These are phyloP conservation scores for Neurospora sp. DNA, from an alignment of 495 filamentous ascomycete species.

Conservation along the genomic window DNA sequence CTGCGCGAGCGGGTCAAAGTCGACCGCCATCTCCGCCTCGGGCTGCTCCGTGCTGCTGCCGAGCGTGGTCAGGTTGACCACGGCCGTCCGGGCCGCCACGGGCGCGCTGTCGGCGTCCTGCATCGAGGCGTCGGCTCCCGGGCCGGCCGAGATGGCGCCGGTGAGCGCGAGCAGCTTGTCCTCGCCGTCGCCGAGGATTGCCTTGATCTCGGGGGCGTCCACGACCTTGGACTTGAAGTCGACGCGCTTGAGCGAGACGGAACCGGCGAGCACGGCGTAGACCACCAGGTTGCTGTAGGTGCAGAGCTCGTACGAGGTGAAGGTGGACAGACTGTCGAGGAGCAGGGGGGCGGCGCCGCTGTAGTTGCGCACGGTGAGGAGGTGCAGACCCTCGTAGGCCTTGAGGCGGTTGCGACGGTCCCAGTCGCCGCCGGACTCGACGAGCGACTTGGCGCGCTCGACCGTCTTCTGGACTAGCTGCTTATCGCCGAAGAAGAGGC, in stretches of 20 bases:
- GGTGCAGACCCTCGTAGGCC: conserved; percentile 91
- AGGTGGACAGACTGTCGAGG: conserved; percentile 94
- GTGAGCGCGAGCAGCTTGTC: conserved; percentile 73
- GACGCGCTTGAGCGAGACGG: conserved; percentile 86
- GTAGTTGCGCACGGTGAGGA: conserved; percentile 86
- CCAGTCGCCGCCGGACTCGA: conserved; percentile 95
- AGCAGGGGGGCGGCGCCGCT: conserved; percentile 82
- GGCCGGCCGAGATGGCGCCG: conserved; percentile 67
- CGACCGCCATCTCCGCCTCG: conserved; percentile 68
- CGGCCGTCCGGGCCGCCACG: conserved; percentile 48
- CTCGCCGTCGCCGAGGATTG: conserved; percentile 81
- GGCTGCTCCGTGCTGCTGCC: conserved; percentile 56
- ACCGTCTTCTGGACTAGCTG: conserved; percentile 84
- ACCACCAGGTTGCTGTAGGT: conserved; percentile 88
- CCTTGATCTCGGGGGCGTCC: conserved; percentile 95
- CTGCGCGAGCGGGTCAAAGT: conserved; percentile 71
- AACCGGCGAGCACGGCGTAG: conserved; percentile 91
- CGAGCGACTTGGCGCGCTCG: conserved; percentile 78
- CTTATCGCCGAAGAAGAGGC: conserved; percentile 90
- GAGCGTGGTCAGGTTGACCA: conserved; percentile 75
- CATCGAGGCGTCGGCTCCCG: conserved; percentile 75
- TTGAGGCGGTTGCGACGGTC: conserved; percentile 95
- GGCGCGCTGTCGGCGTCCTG: conserved; percentile 51
- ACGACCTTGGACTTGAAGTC: conserved; percentile 99
- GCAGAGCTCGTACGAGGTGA: conserved; percentile 96